A percentile compares a stretch with the other conserved stretches of the same genome.
phyloP scores from a whole-genome alignment of 108 stramenopile genomes.

The Stephanodiscus minutulus region DNA sequence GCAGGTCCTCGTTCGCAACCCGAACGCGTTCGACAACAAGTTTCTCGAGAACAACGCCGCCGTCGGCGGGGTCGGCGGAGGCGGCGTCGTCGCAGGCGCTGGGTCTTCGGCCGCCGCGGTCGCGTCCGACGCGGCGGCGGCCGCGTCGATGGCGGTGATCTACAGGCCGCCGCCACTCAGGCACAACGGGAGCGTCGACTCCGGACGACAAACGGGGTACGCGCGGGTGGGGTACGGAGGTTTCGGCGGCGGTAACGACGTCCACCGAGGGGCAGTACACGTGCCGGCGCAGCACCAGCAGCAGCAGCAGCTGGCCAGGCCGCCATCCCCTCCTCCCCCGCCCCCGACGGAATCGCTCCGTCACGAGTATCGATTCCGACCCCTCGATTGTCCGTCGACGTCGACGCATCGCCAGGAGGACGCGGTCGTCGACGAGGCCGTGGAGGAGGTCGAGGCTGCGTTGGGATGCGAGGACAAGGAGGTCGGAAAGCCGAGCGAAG shows the following conservation, averaged over 20 bases:
- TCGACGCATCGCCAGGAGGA: not conserved
- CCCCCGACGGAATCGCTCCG: not conserved
- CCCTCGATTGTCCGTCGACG: conserved; percentile 39
- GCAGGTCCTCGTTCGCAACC: conserved; percentile 71
- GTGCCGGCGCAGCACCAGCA: not conserved
- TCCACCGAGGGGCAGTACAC: not conserved
- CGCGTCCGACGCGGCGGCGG: not conserved
- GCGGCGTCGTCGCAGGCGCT: not conserved
- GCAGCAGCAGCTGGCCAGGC: not conserved
- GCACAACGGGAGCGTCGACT: conserved; percentile 4
- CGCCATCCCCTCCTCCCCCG: not conserved
- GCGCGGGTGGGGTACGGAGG: conserved; percentile 5
- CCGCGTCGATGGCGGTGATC: not conserved
- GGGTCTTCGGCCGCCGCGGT: not conserved
- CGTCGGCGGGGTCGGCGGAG: not conserved
- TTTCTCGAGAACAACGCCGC: conserved; percentile 28
- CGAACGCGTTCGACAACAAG: conserved; percentile 77
- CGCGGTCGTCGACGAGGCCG: not conserved
- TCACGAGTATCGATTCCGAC: conserved; percentile 32
- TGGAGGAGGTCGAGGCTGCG: not conserved
- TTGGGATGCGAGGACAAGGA: too few relatives aligned
- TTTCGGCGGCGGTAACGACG: not conserved
- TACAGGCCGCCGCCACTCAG: conserved; percentile 8
- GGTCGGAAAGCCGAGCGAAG: too few relatives aligned
- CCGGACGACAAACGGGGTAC: not conserved